Conservation (phyloP, 2,329 filamentous ascomycete genomes). For the Neonectria coccinea region DNA sequence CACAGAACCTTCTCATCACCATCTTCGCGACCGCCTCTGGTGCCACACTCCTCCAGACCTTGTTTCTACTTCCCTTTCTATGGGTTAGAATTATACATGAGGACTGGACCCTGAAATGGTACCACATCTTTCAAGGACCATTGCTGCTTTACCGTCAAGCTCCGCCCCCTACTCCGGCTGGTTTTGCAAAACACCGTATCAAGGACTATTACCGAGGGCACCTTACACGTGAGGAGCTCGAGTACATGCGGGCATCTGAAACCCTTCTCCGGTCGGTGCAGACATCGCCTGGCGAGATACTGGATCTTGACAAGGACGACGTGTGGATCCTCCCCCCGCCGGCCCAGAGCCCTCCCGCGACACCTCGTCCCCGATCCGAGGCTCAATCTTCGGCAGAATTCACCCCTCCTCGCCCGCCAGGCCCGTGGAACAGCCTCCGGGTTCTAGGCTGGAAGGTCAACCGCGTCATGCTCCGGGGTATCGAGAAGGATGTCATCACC, state of each 20-base stretch:
- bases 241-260: constrained; percentile 51
- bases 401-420: constrained; percentile 50
- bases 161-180: constrained; percentile 51
- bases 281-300: constrained; percentile 39
- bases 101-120: constrained; percentile 64
- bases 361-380: constrained; percentile 25
- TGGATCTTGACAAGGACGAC: constrained; percentile 47
- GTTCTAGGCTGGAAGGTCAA: constrained; percentile 57
- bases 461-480: constrained; percentile 57
- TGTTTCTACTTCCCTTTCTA: constrained; percentile 66
- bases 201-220: constrained; percentile 64
- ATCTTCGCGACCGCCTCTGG: constrained; percentile 59
- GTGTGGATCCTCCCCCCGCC: constrained; percentile 50
- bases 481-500: constrained; percentile 61
- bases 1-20: constrained; percentile 45
- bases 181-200: constrained; percentile 57
- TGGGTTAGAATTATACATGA: constrained; percentile 62
- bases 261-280: constrained; percentile 51
- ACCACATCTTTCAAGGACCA: constrained; percentile 61
- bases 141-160: constrained; percentile 56
- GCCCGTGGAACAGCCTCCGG: constrained; percentile 55
- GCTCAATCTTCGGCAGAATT: constrained; percentile 36
- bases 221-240: constrained; percentile 59
- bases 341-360: constrained; percentile 37
- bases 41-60: constrained; percentile 54